Evolutionary conservation across 805 yeast genomes (phyloP).

Genomic region (Yarrowia sp.): DNA sequence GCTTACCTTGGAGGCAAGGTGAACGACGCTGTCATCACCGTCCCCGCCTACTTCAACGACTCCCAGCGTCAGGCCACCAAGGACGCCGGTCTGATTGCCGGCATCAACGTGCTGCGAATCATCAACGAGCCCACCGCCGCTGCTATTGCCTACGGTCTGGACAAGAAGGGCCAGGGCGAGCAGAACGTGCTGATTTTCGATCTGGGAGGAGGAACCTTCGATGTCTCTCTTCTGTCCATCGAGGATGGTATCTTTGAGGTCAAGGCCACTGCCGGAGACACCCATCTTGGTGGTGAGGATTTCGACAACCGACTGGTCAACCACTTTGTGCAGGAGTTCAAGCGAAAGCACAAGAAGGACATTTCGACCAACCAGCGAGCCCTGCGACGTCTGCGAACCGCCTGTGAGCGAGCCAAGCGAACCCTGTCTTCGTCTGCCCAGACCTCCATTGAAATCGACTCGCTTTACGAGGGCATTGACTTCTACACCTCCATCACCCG

Average conservation of each 20-base stretch:
- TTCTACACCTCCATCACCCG: constrained; percentile 33
- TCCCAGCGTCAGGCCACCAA: constrained; percentile 30
- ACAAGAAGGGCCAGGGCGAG: constrained; percentile 70
- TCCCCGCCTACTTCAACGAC: constrained; percentile 80
- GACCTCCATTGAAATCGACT: constrained; percentile 24
- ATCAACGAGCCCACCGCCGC: constrained; percentile 99
- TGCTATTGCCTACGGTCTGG: constrained; percentile 97
- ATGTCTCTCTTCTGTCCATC: constrained; percentile 89
- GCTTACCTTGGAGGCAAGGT: constrained; percentile 83
- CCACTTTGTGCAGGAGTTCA: constrained; percentile 35
- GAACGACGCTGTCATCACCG: constrained; percentile 92
- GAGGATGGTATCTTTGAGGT: constrained; percentile 97
- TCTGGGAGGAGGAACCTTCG: constrained; percentile 64
- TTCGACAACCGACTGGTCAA: constrained; percentile 25
- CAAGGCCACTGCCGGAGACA: constrained; percentile 91
- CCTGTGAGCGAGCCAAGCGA: constrained; percentile 35
- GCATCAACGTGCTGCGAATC: constrained; percentile 67
- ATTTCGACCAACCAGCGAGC: constrained; percentile 32
- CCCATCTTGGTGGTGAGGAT: constrained; percentile 54
- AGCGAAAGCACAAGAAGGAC: constrained; percentile 35
- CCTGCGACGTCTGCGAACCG: constrained; percentile 28
- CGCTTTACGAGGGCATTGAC: constrained; percentile 29
- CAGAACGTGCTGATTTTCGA: constrained; percentile 82
- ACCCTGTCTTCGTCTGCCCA: constrained; percentile 17
- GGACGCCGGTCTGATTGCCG: constrained; percentile 31